Evolutionary conservation across 352 stramenopile species (phyloP), one percentile per base, ranked within the genome.

Genomic region (Globisporangium mamillatum): DNA sequence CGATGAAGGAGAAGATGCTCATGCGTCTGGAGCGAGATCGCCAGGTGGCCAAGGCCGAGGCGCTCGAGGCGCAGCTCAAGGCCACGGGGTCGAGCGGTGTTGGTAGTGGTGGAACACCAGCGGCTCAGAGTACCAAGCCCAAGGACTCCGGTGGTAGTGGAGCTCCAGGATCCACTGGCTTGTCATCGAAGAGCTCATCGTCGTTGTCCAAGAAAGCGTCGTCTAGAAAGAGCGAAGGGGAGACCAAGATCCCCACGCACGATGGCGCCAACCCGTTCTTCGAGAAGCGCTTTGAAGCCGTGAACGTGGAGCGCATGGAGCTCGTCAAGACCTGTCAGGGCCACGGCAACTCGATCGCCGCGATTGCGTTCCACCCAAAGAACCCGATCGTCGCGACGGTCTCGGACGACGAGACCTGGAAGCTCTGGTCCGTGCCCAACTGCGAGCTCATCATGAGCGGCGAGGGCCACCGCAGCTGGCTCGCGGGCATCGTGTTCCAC

Each of bases 1-100:
- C 91, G 7, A 98, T 98, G 89, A 98, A 98, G 74, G 95, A 98
- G 73, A 98, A 98, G 72, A 98, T 98, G 94, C 89, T 98, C 34
- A 97, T 98, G 86, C 88, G 92, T 7, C 88, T 98, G 50, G 94
- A 98, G 73, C 77, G 95, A 22, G 95, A 98, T 66, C 90, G 93
- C 1, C 88, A 97, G 63, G 90, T 86, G 34, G 92, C 94, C 20
- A 91, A 85, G 62, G 87, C 90, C 7, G 89, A 98, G 59, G 89
- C 89, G n/a, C 78, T 98, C 1, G 92, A 98, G 67, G 68, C 75
- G 14, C 91, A 98, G 64, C 74, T 98, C 14, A 91, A 90, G 67
- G 69, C 78, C 4, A 36, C 86, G 12, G 64, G 59, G 2, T 63
- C 69, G 56, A 32, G 67, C 29, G 25, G 69, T 65, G 25, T 68